Base-by-base conservation (phyloP, 2,329 filamentous ascomycete genomes). In the Arthrobotrys megalospora region DNA sequence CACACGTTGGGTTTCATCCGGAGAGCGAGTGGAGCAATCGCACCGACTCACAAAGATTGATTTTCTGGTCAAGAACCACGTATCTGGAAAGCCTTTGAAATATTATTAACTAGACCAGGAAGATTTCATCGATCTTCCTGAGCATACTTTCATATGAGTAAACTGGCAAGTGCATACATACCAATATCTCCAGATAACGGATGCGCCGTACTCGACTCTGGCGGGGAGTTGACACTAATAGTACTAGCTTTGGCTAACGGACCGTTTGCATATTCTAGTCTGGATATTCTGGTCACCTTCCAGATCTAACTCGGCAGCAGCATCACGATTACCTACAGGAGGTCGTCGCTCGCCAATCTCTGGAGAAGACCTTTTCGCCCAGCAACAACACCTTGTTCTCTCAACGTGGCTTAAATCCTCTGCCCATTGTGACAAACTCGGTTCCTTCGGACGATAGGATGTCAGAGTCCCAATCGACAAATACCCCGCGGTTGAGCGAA, bases 401-500 rank as follows among this genome's bases (percentile, higher is more conserved):
- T 71, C 69, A 75, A 75, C 70, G 70, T 75, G 70, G 76, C 70
- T 69, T 79, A 50, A 79, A 72, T 66, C 70, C 76, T 62, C 64
- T 73, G 58, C 68, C 68, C 41, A 65, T 79, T 62, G 76, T 75
- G 68, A 79, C 70, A 75, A 75, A 47, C 64, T 62, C 68, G 11
- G 55, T 65, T 69, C 41, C 69, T 70, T 75, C 65, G 68, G 76
- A 79, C 53, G 69, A 79, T 79, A 78, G 76, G 76, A 73, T 79
- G 76, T 75, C 76, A 48, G 70, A 79, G 43, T 75, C 76, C 45
- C 68, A 79, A 66, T 81, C 80, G 34, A 80, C 81, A 58, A 82
- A 79, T 69, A 82, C 81, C 28, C 81, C 80, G 68, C 80, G 81
- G 24, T 76, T 81, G 78, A 81, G 81, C 73, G 81, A 82, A 73